These are phyloP conservation scores for Ciborinia camelliae DNA, from an alignment of 2,329 filamentous ascomycete species.

Conservation along the genomic window DNA sequence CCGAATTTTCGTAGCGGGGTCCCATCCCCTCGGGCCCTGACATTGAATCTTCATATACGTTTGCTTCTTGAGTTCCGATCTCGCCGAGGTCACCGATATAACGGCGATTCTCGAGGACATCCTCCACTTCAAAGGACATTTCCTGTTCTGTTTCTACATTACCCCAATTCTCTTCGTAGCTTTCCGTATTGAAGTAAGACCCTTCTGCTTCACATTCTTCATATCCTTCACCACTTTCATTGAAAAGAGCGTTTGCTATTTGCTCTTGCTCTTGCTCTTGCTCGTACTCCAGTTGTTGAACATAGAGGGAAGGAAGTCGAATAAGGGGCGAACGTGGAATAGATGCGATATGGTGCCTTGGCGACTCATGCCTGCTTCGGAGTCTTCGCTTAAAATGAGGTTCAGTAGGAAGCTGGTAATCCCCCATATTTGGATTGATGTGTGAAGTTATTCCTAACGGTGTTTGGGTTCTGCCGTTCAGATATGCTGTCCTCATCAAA, in stretches of 20 bases:
- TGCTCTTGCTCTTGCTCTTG: not conserved
- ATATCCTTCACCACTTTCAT: not conserved
- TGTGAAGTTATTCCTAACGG: not conserved
- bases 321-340: conserved; percentile 9
- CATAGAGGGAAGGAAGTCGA: conserved; percentile 8
- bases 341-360: not conserved
- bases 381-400: not conserved
- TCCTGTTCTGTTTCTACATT: not conserved
- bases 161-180: not conserved
- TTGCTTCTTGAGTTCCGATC: not conserved
- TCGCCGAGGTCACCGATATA: not conserved
- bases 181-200: not conserved
- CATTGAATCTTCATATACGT: not conserved
- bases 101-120: not conserved
- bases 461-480: not conserved
- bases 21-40: not conserved
- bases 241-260: not conserved
- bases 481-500: not conserved
- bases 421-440: not conserved
- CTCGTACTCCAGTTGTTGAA: conserved; percentile 3
- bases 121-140: not conserved
- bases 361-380: not conserved
- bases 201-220: not conserved
- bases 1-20: not conserved
- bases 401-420: not conserved